These are phyloP conservation scores for Prunus kanzakura DNA, from an alignment of 306 rosid species.

Conservation along the genomic window DNA sequence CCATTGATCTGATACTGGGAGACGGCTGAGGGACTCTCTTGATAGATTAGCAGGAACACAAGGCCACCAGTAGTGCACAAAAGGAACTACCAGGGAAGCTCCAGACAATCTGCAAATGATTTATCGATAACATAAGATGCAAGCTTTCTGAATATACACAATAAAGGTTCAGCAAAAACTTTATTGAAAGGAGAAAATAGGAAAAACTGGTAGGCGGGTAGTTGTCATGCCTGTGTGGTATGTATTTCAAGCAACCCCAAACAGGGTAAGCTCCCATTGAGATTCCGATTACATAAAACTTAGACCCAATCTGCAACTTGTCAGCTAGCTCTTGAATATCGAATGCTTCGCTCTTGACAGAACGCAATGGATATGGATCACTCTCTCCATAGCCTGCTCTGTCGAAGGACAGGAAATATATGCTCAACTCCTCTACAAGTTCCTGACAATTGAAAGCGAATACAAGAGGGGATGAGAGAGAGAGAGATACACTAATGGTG, in stretches of 20 bases:
- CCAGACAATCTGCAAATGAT: constrained; percentile 62
- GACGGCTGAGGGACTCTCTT: constrained; percentile 30
- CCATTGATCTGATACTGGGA: constrained; percentile 40
- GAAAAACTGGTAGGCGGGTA: not conserved
- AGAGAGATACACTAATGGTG: not conserved
- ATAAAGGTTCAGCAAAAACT: not conserved
- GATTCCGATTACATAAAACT: constrained; percentile 61
- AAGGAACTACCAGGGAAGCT: constrained; percentile 71
- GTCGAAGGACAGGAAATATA: constrained; percentile 60
- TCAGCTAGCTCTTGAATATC: constrained; percentile 89
- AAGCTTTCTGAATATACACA: not conserved
- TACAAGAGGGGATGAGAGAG: not conserved
- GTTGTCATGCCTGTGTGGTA: constrained; percentile 63
- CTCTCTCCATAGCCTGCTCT: constrained; percentile 93
- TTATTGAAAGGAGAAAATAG: not conserved
- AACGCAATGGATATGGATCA: constrained; percentile 72
- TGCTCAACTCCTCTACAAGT: constrained; percentile 47
- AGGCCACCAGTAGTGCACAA: constrained; percentile 75
- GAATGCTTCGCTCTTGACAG: constrained; percentile 83
- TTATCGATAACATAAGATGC: not conserved
- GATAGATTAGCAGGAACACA: constrained; percentile 40
- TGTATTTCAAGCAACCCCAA: constrained; percentile 78
- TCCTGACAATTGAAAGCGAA: constrained; percentile 38
- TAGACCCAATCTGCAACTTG: constrained; percentile 51
- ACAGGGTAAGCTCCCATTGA: constrained; percentile 65